phyloP scores from a whole-genome alignment of 176 grass and related monocot species.

The Rhipidocladum racemiflorum region DNA sequence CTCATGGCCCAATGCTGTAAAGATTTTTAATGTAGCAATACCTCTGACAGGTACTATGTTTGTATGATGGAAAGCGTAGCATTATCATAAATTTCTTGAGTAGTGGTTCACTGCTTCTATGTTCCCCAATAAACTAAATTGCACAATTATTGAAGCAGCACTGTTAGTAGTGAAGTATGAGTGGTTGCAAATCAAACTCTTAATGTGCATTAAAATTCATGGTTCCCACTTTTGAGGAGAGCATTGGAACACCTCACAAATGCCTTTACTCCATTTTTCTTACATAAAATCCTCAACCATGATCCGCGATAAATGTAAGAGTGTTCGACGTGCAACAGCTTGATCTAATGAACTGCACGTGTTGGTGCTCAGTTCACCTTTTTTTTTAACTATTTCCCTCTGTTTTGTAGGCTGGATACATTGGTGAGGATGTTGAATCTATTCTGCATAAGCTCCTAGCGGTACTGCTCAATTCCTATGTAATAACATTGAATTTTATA shows the following conservation, averaged over 20 bases:
- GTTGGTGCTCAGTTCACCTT: conserved; percentile 12
- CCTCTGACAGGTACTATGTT: not conserved
- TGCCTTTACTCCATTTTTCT: not conserved
- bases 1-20: not conserved
- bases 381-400: not conserved
- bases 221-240: not conserved
- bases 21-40: not conserved
- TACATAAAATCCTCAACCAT: not conserved
- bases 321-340: not conserved
- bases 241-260: not conserved
- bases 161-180: not conserved
- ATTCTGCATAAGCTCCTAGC: conserved; percentile 65
- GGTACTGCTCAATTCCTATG: conserved; percentile 31
- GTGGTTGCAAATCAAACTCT: not conserved
- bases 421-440: conserved; percentile 77
- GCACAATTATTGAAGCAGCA: not conserved
- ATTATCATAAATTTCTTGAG: not conserved
- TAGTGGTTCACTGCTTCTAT: not conserved
- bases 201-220: not conserved
- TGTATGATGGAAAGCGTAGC: not conserved
- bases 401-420: conserved; percentile 64
- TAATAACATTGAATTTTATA: not conserved
- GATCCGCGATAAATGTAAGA: not conserved
- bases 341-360: not conserved
- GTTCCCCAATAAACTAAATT: not conserved